These are phyloP conservation scores for Aspergillus costaricaensis DNA, from an alignment of 2,329 filamentous ascomycete species.

Conservation along the genomic window DNA sequence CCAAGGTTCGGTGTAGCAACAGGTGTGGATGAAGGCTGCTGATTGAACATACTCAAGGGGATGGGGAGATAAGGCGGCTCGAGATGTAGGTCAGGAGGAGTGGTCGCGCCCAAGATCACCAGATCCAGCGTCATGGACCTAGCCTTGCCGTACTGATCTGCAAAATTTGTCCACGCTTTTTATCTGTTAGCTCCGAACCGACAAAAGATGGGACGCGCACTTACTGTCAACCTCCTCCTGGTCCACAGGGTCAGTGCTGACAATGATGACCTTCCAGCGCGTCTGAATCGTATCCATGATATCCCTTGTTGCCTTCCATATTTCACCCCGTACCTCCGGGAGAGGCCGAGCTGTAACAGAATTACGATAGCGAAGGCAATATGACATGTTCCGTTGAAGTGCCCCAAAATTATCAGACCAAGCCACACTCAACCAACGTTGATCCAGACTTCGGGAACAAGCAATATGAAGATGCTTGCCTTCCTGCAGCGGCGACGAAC, in stretches of 20 bases:
- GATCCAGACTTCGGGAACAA: conserved; percentile 57
- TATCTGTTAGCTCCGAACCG: conserved; percentile 21
- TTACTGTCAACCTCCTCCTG: conserved; percentile 54
- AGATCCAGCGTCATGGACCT: conserved; percentile 38
- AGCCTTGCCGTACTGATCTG: conserved; percentile 42
- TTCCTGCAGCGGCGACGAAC: conserved; percentile 58
- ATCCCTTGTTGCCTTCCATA: conserved; percentile 59
- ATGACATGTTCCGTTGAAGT: conserved; percentile 56
- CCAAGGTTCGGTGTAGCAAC: conserved; percentile 42
- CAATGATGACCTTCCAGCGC: conserved; percentile 59
- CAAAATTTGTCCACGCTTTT: conserved; percentile 41
- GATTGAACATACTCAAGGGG: conserved; percentile 36
- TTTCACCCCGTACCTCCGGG: conserved; percentile 55
- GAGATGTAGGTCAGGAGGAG: conserved; percentile 38
- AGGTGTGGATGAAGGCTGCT: conserved; percentile 39
- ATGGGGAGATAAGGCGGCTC: conserved; percentile 36
- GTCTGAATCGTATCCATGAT: conserved; percentile 56
- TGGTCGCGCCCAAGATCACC: conserved; percentile 38
- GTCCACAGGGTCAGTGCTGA: conserved; percentile 54
- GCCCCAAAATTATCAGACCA: conserved; percentile 62
- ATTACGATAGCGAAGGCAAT: conserved; percentile 51
- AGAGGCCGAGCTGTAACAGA: conserved; percentile 39
- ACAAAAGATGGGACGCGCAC: conserved; percentile 2
- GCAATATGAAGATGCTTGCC: conserved; percentile 61
- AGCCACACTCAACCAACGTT: conserved; percentile 59